Evolutionary conservation across 768 basidiomycete genomes (phyloP).

Genomic region (Collybiopsis confluens): DNA sequence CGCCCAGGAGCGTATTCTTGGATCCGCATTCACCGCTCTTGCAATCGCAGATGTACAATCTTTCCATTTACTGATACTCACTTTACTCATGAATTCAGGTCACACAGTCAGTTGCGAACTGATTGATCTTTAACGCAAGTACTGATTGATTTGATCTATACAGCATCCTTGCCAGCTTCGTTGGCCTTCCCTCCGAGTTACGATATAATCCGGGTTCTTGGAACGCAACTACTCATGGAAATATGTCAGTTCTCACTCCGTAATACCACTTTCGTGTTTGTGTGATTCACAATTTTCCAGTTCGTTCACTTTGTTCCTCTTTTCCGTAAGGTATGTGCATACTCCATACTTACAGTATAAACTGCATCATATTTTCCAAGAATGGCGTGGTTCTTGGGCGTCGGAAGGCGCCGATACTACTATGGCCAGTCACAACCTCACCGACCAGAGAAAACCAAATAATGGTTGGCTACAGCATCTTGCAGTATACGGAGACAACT

Average conservation of each 20-base stretch:
- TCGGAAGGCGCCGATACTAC: conserved; percentile 43
- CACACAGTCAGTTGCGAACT: conserved; percentile 48
- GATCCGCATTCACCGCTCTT: conserved; percentile 56
- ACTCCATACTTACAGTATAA: not conserved
- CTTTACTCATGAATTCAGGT: conserved; percentile 32
- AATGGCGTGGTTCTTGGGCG: conserved; percentile 51
- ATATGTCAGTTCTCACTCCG: conserved; percentile 34
- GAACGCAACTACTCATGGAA: conserved; percentile 77
- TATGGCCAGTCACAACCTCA: conserved; percentile 21
- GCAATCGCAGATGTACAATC: conserved; percentile 65
- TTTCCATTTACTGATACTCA: not conserved
- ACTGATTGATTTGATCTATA: conserved; percentile 1
- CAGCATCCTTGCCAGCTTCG: conserved; percentile 56
- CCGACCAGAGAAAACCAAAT: conserved; percentile 2
- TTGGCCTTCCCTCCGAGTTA: conserved; percentile 54
- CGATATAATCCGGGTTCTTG: conserved; percentile 47
- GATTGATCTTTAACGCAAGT: not conserved
- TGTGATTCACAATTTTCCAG: no score
- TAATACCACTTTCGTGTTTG: no score
- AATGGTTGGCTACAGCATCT: no score
- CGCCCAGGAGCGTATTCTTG: conserved; percentile 66
- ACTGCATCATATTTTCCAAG: conserved; percentile 28
- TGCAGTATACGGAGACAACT: no score
- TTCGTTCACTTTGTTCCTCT: conserved; percentile 53
- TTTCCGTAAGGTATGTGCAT: conserved; percentile 47